These are phyloP conservation scores for Pythium periplocum DNA, from an alignment of 352 stramenopile species.

Conservation along the genomic window DNA sequence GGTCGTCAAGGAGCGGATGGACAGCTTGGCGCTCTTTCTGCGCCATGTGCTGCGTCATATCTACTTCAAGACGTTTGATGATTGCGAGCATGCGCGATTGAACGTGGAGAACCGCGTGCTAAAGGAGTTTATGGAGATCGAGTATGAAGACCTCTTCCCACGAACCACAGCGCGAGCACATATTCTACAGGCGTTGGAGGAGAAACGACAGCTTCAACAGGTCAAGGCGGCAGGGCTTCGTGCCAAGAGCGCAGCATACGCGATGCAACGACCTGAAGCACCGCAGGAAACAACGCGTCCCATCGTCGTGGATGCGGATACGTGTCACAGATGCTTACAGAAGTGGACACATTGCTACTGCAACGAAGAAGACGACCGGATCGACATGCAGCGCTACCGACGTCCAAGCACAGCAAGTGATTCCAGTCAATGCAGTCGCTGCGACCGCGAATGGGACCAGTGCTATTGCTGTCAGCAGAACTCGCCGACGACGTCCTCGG, in stretches of 20 bases:
- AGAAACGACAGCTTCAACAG: conserved; percentile 60
- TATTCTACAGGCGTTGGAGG: conserved; percentile 58
- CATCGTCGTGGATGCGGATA: conserved; percentile 56
- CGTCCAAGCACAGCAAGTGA: conserved; percentile 51
- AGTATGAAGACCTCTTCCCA: conserved; percentile 53
- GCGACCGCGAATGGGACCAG: conserved; percentile 59
- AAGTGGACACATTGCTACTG: conserved; percentile 88
- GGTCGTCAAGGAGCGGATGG: conserved; percentile 83
- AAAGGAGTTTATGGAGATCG: conserved; percentile 73
- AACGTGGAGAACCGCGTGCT: conserved; percentile 74
- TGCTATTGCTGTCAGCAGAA: conserved; percentile 76
- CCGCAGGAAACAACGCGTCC: conserved; percentile 25
- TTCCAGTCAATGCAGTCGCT: conserved; percentile 62
- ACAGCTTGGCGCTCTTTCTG: conserved; percentile 73
- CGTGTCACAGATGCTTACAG: conserved; percentile 67
- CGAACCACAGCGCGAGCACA: conserved; percentile 46
- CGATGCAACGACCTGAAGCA: conserved; percentile 25
- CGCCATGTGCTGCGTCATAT: conserved; percentile 72
- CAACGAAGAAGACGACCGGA: conserved; percentile 72
- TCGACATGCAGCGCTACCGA: conserved; percentile 31
- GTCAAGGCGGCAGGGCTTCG: conserved; percentile 56
- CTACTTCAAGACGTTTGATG: conserved; percentile 59
- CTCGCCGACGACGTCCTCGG: conserved; percentile 57
- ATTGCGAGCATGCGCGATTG: conserved; percentile 53
- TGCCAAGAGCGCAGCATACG: conserved; percentile 44